A percentile compares a stretch with the other conserved stretches of the same genome.
These are phyloP conservation scores for Xylariaceae sp. DNA, from an alignment of 2,329 filamentous ascomycete genomes.

Conservation along the genomic window DNA sequence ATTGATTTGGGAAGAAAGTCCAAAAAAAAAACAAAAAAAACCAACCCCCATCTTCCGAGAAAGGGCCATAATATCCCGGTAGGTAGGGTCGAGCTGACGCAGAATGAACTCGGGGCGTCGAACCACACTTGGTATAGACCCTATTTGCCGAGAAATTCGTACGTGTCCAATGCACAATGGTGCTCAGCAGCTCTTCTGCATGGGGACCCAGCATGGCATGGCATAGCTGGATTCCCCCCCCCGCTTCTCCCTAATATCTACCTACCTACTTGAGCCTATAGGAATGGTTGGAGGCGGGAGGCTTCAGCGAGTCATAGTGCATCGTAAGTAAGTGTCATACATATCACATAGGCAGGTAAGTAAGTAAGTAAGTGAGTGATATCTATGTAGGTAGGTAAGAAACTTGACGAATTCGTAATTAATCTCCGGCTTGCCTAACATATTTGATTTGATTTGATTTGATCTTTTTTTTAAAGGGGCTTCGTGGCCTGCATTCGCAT, in stretches of 20 bases:
- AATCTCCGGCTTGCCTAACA: no score
- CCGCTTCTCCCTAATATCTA: background rate
- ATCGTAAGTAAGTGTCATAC: no score
- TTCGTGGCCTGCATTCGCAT: no score
- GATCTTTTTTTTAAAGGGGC: no score
- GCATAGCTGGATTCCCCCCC: background rate
- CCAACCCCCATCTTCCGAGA: background rate
- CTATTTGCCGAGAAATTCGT: background rate
- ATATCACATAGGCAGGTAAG: no score
- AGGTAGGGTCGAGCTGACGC: background rate
- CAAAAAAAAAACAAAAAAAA: background rate
- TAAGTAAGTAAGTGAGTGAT: no score
- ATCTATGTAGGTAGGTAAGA: no score
- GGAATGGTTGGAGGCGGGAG: background rate
- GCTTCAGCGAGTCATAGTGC: no score
- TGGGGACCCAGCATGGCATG: background rate
- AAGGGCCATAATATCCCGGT: background rate
- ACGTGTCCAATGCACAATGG: background rate
- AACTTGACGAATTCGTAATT: no score
- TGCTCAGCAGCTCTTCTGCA: background rate
- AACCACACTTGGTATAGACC: background rate
- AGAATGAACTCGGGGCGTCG: background rate
- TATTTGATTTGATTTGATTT: no score
- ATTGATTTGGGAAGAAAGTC: no score
- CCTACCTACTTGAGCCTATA: background rate